Conservation (phyloP, 2,329 filamentous ascomycete species). For the Botrytis fabae region DNA sequence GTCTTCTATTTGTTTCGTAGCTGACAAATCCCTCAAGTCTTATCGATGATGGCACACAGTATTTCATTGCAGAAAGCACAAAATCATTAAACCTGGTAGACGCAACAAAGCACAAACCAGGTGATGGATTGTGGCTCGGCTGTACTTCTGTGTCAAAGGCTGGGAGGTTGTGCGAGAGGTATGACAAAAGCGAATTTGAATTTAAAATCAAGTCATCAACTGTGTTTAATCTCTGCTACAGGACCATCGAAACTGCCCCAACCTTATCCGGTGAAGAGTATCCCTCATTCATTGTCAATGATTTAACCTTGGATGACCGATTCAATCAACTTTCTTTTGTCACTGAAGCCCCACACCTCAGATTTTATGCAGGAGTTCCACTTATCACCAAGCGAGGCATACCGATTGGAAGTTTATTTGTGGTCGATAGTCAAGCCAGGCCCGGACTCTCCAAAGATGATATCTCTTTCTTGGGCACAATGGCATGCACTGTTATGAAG, state of each 20-base stretch:
- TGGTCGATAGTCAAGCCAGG: slow-evolving; percentile 57
- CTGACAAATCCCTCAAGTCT: slow-evolving; percentile 40
- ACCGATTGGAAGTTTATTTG: slow-evolving; percentile 59
- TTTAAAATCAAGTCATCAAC: neutral
- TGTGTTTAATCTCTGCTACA: slow-evolving; percentile 21
- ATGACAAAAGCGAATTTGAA: slow-evolving; percentile 7
- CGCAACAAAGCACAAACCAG: slow-evolving; percentile 34
- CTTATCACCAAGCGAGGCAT: slow-evolving; percentile 41
- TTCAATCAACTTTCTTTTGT: slow-evolving; percentile 40
- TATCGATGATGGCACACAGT: slow-evolving; percentile 49
- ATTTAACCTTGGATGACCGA: slow-evolving; percentile 36
- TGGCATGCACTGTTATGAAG: slow-evolving; percentile 58
- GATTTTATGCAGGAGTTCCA: slow-evolving; percentile 40
- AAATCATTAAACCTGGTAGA: slow-evolving; percentile 44
- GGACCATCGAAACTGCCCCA: slow-evolving; percentile 36
- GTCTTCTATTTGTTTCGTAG: neutral
- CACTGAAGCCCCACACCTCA: slow-evolving; percentile 33
- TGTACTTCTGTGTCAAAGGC: slow-evolving; percentile 37
- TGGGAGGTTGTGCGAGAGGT: slow-evolving; percentile 40
- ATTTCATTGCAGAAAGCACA: slow-evolving; percentile 54
- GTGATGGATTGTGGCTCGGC: slow-evolving; percentile 41
- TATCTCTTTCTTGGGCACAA: slow-evolving; percentile 56
- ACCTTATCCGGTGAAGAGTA: slow-evolving; percentile 30
- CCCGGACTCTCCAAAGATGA: slow-evolving; percentile 52
- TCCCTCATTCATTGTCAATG: slow-evolving; percentile 39